Conservation (phyloP, 2,329 filamentous ascomycete genomes). For the Domatiomyces catenatus region DNA sequence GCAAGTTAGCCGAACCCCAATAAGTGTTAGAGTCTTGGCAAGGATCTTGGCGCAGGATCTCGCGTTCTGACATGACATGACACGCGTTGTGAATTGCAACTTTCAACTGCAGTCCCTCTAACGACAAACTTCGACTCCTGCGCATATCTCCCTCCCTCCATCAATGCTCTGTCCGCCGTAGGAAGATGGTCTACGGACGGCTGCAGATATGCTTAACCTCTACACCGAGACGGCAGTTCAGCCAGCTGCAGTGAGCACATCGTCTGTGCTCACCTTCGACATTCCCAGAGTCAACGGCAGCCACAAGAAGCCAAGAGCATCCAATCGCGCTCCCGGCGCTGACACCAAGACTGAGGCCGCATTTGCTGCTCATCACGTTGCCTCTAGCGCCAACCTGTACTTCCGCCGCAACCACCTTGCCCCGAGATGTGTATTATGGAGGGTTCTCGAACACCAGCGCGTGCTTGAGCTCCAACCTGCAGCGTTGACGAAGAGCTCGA, state of each 20-base stretch:
- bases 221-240: constrained; percentile 16
- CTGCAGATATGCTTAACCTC: constrained; percentile 15
- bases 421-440: constrained; percentile 81
- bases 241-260: constrained; percentile 9
- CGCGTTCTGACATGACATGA: neutral
- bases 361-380: constrained; percentile 59
- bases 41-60: too few species aligned
- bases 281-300: constrained; percentile 13
- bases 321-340: constrained; percentile 2
- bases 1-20: too few species aligned
- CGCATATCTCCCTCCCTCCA: neutral
- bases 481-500: constrained; percentile 58
- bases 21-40: too few species aligned
- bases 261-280: constrained; percentile 6
- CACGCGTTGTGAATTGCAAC: neutral
- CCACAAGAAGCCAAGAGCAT: constrained; percentile 11
- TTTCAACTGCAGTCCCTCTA: neutral
- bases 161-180: neutral
- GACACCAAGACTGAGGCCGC: constrained; percentile 37
- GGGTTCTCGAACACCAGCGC: constrained; percentile 64
- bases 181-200: neutral
- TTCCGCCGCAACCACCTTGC: constrained; percentile 61
- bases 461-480: constrained; percentile 69
- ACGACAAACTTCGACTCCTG: neutral
- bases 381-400: constrained; percentile 66